These are phyloP conservation scores for Saccharomycopsis javanensis DNA, from an alignment of 805 yeast species.

Conservation along the genomic window DNA sequence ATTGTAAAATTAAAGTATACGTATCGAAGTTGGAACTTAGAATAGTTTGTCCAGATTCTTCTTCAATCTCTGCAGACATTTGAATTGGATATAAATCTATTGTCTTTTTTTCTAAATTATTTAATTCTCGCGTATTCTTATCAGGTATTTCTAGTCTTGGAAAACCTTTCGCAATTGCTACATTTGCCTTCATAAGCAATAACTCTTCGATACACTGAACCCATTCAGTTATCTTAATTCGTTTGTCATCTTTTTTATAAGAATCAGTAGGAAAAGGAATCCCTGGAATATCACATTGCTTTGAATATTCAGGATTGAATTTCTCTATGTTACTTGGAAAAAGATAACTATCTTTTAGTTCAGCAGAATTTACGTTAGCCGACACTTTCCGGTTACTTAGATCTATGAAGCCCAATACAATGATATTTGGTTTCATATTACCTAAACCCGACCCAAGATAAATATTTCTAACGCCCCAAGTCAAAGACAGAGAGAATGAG, in stretches of 20 bases:
- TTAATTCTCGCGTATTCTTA: conserved; percentile 22
- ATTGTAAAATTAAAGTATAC: conserved; percentile 82
- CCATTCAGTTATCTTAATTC: conserved; percentile 69
- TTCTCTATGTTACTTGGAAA: conserved; percentile 13
- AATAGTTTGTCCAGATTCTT: conserved; percentile 56
- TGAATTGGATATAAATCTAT: conserved; percentile 95
- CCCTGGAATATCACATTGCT: conserved; percentile 14
- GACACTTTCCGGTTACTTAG: conserved; percentile 25
- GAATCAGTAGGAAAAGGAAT: conserved; percentile 69
- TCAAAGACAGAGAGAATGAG: conserved; percentile 74
- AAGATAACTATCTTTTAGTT: not conserved
- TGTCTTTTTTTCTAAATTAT: conserved; percentile 33
- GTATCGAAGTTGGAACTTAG: conserved; percentile 91
- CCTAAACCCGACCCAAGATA: conserved; percentile 94
- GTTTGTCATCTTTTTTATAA: conserved; percentile 48
- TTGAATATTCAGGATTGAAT: conserved; percentile 10
- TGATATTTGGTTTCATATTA: conserved; percentile 94
- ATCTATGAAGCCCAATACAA: conserved; percentile 85
- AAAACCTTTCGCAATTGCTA: conserved; percentile 91
- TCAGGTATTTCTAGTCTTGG: conserved; percentile 56
- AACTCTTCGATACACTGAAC: conserved; percentile 87
- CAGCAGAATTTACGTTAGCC: not conserved
- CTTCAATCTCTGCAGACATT: conserved; percentile 76
- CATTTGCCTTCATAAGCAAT: conserved; percentile 77
- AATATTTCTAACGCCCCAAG: conserved; percentile 94